Base-by-base conservation (phyloP, 2,329 filamentous ascomycete genomes). In the Geosmithia putterillii region DNA sequence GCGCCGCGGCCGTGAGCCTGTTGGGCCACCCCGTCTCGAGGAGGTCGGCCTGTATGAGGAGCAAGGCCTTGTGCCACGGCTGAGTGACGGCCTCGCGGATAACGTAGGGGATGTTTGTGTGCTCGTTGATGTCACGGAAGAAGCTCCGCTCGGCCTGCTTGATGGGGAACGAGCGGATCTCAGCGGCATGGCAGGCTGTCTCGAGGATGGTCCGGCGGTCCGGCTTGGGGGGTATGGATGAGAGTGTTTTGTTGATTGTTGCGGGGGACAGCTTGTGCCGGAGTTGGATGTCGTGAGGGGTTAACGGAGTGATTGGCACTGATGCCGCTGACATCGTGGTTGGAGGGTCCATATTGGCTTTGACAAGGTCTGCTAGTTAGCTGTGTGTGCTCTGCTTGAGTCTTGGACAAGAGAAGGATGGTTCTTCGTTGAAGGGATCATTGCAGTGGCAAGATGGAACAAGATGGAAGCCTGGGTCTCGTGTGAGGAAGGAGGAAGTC, bases 21-120 rank as follows among this genome's bases (percentile, higher is more conserved):
- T 65, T 64, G 1, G 80, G 78, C 49, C 77, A 72, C 0, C 81
- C 78, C 4, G 6, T 66, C 32, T 69, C 71, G 14, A 79, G 76
- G 6, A 90, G 70, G 41, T 85, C 74, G 8, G 79, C 70, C 57
- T 94, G 86, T 17, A 88, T 74, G 37, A 92, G 69, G 4, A 94
- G 66, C 10, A 80, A 87, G 1, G 82, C 73, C 54, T 94, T 94
- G 54, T 92, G 85, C 41, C 78, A 73, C 6, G 79, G 68, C 2
- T 74, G 63, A 4, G 74, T 71, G 20, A 89, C 61, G 38, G 46
- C 42, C 22, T 58, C 60, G 10, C 43, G 21, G 7, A 68, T 43
- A 2, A 54, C 58, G 46, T 66, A 67, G 2, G 62, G 63, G 2
- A 67, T 64, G 1, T 51, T 47, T 7, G 59, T 60, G 40, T 57